Evolutionary conservation across 306 rosid species (phyloP), one percentile per base, ranked within the genome.

Genomic region (Mimosa bimucronata): DNA sequence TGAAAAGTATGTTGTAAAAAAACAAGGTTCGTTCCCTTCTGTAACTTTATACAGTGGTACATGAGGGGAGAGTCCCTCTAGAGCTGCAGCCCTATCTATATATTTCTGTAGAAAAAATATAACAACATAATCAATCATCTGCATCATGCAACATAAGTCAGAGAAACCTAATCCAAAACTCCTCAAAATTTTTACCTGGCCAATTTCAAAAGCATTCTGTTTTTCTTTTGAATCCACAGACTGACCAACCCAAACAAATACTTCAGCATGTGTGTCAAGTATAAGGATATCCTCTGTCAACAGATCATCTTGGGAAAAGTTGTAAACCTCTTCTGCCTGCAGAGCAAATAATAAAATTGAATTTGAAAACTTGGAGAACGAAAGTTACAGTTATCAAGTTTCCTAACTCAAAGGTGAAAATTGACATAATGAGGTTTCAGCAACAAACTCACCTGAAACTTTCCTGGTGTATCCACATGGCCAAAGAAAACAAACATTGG

Each of bases 191-290:
- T 65, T 68, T 85, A 96, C 99, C 97, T 91, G 89, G 78, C 88
- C 97, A 79, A 91, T 81, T 75, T 96, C 99, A 76, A 91, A 88
- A 88, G 87, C 90, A 85, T 80, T 93, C 87, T 90, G 97, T 82
- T 91, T 96, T 86, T 93, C 99, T 86, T 90, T 96, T 7, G 88
- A 68, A 75, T 93, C 99, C 80, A 91, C 98, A 57, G 81, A 90
- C 62, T 93, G 97, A 62, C 99, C 99, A 83, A 96, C 87, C 99
- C 99, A 96, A 79, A 96, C 85, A 86, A 96, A 90, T 77, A 96
- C 97, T 91, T 96, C 99, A n/a, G 93, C 98, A 77, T 93, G 98
- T 0, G 99, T 93, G 83, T 96, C 97, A 53, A 96, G 98, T 73
- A 96, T 86, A 83, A 96, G 89, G 78, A 91, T 87, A 86, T 96